Percentiles rank a stretch among this genome's conserved stretches.
These are phyloP conservation scores for Globisporangium spinosum DNA, from an alignment of 352 stramenopile genomes.

Conservation along the genomic window DNA sequence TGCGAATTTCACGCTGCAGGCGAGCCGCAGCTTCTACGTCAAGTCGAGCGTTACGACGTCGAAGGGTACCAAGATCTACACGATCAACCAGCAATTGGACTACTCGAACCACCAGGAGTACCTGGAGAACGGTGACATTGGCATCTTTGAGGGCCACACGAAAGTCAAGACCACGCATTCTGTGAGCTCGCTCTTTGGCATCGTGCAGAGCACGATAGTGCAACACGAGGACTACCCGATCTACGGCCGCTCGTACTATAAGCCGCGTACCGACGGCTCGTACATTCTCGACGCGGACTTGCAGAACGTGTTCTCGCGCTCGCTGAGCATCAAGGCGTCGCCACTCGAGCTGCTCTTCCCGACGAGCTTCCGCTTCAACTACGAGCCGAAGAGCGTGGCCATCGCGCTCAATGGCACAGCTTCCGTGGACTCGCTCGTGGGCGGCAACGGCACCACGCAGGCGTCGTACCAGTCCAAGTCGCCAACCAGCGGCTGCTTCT, in stretches of 20 bases:
- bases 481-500: slow-evolving; percentile 30
- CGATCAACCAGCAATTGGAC: slow-evolving; percentile 37
- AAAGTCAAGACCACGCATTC: slow-evolving; percentile 33
- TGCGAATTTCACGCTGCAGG: slow-evolving; percentile 46
- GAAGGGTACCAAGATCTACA: slow-evolving; percentile 51
- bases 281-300: slow-evolving; percentile 46
- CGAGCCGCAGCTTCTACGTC: slow-evolving; percentile 35
- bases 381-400: slow-evolving; percentile 23
- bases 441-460: slow-evolving; percentile 33
- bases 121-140: slow-evolving; percentile 36
- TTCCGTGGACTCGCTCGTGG: slow-evolving; percentile 31
- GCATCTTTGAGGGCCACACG: slow-evolving; percentile 41
- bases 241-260: slow-evolving; percentile 43
- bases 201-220: slow-evolving; percentile 19
- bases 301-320: slow-evolving; percentile 39
- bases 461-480: slow-evolving; percentile 23
- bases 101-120: slow-evolving; percentile 58
- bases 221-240: slow-evolving; percentile 52
- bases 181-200: slow-evolving; percentile 22
- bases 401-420: slow-evolving; percentile 30
- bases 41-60: slow-evolving; percentile 56
- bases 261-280: slow-evolving; percentile 25
- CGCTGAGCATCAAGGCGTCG: slow-evolving; percentile 15
- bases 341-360: slow-evolving; percentile 19
- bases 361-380: slow-evolving; percentile 24